phyloP scores from a whole-genome alignment of 257 asterid genomes.

The Phtheirospermum japonicum region DNA sequence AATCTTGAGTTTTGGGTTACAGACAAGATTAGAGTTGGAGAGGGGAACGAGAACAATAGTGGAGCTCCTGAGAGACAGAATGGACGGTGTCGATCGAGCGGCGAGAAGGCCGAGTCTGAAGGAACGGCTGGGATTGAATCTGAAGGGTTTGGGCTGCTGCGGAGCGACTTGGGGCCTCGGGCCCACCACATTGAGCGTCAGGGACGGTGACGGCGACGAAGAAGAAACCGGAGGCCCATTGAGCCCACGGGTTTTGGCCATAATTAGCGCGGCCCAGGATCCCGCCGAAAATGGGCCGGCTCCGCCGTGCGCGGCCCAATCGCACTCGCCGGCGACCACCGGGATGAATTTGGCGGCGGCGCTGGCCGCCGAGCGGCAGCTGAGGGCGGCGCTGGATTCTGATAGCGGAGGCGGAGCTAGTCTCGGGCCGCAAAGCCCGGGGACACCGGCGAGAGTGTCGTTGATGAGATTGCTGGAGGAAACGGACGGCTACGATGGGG shows the following conservation, averaged over 20 bases:
- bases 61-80: conserved; percentile 48
- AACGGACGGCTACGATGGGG: conserved; percentile 56
- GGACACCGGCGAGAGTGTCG: conserved; percentile 65
- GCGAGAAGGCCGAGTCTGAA: conserved; percentile 51
- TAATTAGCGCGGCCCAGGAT: conserved; percentile 15
- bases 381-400: conserved; percentile 54
- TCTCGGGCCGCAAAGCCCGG: conserved; percentile 19
- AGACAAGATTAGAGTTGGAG: conserved; percentile 44
- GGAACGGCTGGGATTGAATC: conserved; percentile 57
- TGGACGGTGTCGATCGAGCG: conserved; percentile 58
- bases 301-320: conserved; percentile 37
- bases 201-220: conserved; percentile 31
- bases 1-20: conserved; percentile 52
- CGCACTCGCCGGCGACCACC: conserved; percentile 32
- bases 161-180: conserved; percentile 59
- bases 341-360: conserved; percentile 91
- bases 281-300: conserved; percentile 28
- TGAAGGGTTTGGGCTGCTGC: conserved; percentile 54
- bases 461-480: conserved; percentile 81
- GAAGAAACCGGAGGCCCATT: conserved; percentile 26
- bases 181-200: conserved; percentile 42
- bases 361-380: conserved; percentile 72
- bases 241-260: conserved; percentile 13
- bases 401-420: conserved; percentile 8
- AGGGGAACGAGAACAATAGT: conserved; percentile 43